A percentile compares a stretch with the other conserved stretches of the same genome.
Evolutionary conservation across 2,329 filamentous ascomycete genomes (phyloP).

Genomic region (Fusarium pseudoanthophilum): DNA sequence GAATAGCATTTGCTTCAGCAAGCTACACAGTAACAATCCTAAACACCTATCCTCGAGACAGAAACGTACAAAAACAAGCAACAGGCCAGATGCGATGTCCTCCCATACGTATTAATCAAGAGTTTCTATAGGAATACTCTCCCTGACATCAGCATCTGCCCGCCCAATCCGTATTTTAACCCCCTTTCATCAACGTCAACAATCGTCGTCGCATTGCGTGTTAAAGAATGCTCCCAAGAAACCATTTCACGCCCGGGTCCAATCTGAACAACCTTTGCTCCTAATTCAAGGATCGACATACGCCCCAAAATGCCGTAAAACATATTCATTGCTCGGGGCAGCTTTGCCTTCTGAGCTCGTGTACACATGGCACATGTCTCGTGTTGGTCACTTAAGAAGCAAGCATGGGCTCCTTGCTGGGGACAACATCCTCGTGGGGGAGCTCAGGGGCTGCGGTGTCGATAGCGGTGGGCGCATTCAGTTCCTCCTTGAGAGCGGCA

Average conservation of each 20-base stretch:
- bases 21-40: constrained; percentile 43
- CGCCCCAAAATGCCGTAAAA: constrained; percentile 46
- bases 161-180: constrained; percentile 39
- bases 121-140: constrained; percentile 5
- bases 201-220: constrained; percentile 42
- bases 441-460: constrained; percentile 44
- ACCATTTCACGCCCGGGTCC: constrained; percentile 42
- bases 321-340: constrained; percentile 43
- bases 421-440: constrained; percentile 35
- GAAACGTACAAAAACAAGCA: constrained; percentile 39
- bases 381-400: constrained; percentile 45
- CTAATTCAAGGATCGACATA: constrained; percentile 41
- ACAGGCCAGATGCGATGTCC: constrained; percentile 28
- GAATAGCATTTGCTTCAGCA: constrained; percentile 24
- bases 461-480: constrained; percentile 40
- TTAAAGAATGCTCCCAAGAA: constrained; percentile 43
- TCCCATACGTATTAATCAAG: constrained; percentile 41
- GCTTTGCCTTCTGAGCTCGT: constrained; percentile 44
- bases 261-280: constrained; percentile 43
- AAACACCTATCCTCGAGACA: constrained; percentile 44
- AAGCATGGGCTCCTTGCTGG: constrained; percentile 43
- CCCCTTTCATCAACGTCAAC: constrained; percentile 39
- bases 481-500: constrained; percentile 41
- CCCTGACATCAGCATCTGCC: constrained; percentile 26
- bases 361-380: constrained; percentile 43